These are phyloP conservation scores for Phyllosticta citrichinensis DNA, from an alignment of 2,329 filamentous ascomycete genomes.

Conservation along the genomic window DNA sequence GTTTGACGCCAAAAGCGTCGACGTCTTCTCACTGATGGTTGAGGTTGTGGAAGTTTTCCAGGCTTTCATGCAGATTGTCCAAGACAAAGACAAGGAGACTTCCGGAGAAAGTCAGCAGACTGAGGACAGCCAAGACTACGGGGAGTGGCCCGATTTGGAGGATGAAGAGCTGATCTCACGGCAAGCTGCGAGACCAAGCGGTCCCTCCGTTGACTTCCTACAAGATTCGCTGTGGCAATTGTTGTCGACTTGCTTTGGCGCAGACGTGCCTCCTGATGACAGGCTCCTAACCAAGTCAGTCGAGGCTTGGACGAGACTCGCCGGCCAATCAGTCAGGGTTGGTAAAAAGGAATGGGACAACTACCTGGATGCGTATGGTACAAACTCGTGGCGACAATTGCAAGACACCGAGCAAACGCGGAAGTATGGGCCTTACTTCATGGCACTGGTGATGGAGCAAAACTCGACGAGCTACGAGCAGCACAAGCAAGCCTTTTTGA, in stretches of 20 bases:
- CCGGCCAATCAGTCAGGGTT: constrained; percentile 36
- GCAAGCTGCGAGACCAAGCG: constrained; percentile 10
- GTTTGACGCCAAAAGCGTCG: constrained; percentile 39
- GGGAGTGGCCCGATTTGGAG: constrained; percentile 47
- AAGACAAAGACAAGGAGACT: constrained; percentile 14
- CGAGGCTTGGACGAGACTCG: constrained; percentile 46
- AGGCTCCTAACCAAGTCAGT: constrained; percentile 40
- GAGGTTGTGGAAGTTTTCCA: constrained; percentile 41
- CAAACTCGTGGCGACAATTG: constrained; percentile 40
- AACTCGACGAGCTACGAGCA: constrained; percentile 33
- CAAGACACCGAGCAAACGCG: constrained; percentile 36
- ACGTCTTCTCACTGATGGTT: constrained; percentile 36
- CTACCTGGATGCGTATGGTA: constrained; percentile 46
- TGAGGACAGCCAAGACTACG: constrained; percentile 57
- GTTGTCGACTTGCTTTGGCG: constrained; percentile 52
- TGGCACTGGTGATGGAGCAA: constrained; percentile 30
- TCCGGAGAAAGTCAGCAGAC: constrained; percentile 22
- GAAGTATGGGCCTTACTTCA: constrained; percentile 36
- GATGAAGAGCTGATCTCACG: constrained; percentile 22
- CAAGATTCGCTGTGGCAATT: constrained; percentile 43
- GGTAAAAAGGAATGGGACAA: constrained; percentile 42
- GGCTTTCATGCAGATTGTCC: constrained; percentile 14
- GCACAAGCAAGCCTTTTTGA: constrained; percentile 40
- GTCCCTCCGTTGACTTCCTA: constrained; percentile 28
- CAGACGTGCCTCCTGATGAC: constrained; percentile 46